Percentiles rank a stretch among this genome's conserved stretches.
These are phyloP conservation scores for Morella rubra DNA, from an alignment of 306 rosid species.

Conservation along the genomic window DNA sequence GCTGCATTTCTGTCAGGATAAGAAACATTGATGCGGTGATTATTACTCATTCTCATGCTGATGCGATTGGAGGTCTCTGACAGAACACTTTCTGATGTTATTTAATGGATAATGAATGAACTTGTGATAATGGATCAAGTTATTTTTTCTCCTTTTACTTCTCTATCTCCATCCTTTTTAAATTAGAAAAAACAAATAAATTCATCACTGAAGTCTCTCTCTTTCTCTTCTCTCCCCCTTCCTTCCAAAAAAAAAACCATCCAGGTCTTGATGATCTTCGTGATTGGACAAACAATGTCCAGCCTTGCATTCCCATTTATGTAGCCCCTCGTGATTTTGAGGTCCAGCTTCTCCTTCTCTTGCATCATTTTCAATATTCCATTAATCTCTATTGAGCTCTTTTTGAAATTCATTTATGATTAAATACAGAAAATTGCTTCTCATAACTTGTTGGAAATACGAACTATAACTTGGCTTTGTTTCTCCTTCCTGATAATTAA, in stretches of 20 bases:
- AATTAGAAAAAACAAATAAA: neutral
- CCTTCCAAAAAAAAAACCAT: neutral
- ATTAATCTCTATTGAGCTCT: neutral
- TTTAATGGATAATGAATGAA: constrained; percentile 27
- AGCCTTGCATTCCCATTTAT: constrained; percentile 76
- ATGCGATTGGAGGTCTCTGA: constrained; percentile 96
- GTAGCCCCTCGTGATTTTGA: constrained; percentile 86
- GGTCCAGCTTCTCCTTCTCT: constrained; percentile 50
- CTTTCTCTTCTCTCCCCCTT: neutral
- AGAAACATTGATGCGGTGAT: constrained; percentile 90
- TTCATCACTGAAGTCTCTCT: constrained; percentile 10
- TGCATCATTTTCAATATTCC: constrained; percentile 14
- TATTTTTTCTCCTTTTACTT: neutral
- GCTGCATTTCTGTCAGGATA: constrained; percentile 84
- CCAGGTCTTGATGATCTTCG: constrained; percentile 94
- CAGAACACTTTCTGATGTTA: constrained; percentile 33
- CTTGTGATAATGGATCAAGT: constrained; percentile 6
- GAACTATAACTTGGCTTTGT: neutral
- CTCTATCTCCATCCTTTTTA: neutral
- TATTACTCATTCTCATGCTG: constrained; percentile 98
- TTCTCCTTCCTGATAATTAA: neutral
- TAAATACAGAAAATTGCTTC: neutral
- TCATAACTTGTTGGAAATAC: neutral
- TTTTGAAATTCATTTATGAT: neutral
- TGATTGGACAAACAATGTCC: constrained; percentile 98